Percentiles rank a stretch among this genome's conserved stretches.
Evolutionary conservation across 2,329 filamentous ascomycete species (phyloP).

Genomic region (Microthyrium microscopicum): DNA sequence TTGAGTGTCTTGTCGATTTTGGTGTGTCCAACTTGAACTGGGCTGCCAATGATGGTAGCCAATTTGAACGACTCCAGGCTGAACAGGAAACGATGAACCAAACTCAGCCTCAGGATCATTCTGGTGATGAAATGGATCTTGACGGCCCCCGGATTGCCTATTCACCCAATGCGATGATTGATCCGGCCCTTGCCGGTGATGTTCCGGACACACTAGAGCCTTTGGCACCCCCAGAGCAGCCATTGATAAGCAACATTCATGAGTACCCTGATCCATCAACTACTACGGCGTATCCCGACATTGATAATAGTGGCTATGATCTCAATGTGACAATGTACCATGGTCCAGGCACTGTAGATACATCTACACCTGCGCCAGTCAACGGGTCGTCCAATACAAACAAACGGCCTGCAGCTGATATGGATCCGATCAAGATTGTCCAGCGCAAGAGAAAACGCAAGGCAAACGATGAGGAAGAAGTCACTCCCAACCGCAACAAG

Average conservation of each 20-base stretch:
- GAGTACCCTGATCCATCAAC: slow-evolving; percentile 7
- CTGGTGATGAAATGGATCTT: slow-evolving; percentile 7
- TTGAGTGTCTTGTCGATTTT: slow-evolving; percentile 84
- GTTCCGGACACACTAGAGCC: background rate
- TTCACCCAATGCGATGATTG: slow-evolving; percentile 20
- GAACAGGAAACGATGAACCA: too few species aligned
- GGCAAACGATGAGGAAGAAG: slow-evolving; percentile 12
- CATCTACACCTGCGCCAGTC: slow-evolving; percentile 11
- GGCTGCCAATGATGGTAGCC: slow-evolving; percentile 32
- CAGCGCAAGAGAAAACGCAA: slow-evolving; percentile 14
- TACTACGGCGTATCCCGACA: background rate
- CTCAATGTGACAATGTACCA: slow-evolving; percentile 3
- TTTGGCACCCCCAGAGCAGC: background rate
- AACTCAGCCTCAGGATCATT: slow-evolving; percentile 26
- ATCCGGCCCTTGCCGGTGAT: slow-evolving; percentile 15
- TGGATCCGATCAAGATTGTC: slow-evolving; percentile 13
- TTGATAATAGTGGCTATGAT: slow-evolving; percentile 10
- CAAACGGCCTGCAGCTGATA: slow-evolving; percentile 16
- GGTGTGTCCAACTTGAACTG: slow-evolving; percentile 73
- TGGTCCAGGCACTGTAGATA: slow-evolving; percentile 9
- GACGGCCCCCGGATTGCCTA: slow-evolving; percentile 22
- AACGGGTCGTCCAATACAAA: slow-evolving; percentile 17
- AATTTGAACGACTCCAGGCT: slow-evolving; percentile 30
- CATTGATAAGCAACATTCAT: background rate
- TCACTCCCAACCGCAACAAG: slow-evolving; percentile 20